Base-by-base conservation (phyloP, 257 asterid species). In the Echites panduratus region DNA sequence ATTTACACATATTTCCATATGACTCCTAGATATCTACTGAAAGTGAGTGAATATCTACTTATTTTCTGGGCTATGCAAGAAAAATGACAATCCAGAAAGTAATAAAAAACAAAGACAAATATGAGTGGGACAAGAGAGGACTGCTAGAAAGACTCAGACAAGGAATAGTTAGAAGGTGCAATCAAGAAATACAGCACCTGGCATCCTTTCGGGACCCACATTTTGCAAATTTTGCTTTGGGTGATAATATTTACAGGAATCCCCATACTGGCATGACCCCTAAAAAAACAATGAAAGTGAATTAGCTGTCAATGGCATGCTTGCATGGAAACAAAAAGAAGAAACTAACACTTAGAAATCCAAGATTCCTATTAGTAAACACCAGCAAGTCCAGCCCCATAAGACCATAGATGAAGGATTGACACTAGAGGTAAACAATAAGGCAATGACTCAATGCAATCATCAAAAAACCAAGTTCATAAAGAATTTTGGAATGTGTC, bases 211-310 rank as follows among this genome's bases (percentile, higher is more conserved):
- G 78, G 79, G 24, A 66, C 65, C 81, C 66, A 70, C 43, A 44
- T 69, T 78, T 45, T 71, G 84, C 59, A 62, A 47, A 67, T 82
- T 83, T 74, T 81, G 85, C 84, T 79, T 84, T 53, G 99, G 99
- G 82, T 94, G 99, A 83, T 87, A 86, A 78, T 87, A 89, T 84
- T 83, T 89, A 85, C 97, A 94, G 67, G 86, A 84, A 77, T 91
- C 92, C 70, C 98, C 93, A 74, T 88, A 85, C 53, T 77, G 92
- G 86, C 99, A 94, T n/a, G 85, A 85, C 14, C 99, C 97, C 99
- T 94, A 62, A 22, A 44, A 64, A 32, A 32, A 32, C 38, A 32
- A 32, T 16, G 45, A 57, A 3, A 47, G 19, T n/a, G 68, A n/a
- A 68, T 49, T 41, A 61, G 75, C 22, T 72, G 72, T 73, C 35